Conservation (phyloP, 257 asterid genomes). For the Fraxinus quadrangulata region DNA sequence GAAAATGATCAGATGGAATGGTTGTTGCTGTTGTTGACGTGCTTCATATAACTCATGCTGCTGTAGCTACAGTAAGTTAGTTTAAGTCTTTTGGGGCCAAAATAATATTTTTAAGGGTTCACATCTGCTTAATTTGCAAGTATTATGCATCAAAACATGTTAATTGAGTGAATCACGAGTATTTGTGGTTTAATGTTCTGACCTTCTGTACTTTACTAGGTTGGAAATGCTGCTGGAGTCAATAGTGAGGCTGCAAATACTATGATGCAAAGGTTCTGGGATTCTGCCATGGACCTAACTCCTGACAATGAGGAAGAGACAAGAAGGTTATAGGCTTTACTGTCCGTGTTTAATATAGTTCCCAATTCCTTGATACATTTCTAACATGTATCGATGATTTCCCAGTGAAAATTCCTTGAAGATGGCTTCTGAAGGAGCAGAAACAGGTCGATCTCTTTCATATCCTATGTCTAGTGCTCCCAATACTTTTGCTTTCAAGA, state of each 20-base stretch:
- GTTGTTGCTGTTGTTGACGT: constrained; percentile 88
- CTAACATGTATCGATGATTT: constrained; percentile 32
- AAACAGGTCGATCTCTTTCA: constrained; percentile 59
- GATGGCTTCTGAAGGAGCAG: constrained; percentile 80
- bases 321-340: constrained; percentile 49
- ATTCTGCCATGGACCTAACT: constrained; percentile 82
- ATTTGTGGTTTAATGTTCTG: constrained; percentile 17
- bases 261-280: constrained; percentile 97
- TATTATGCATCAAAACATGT: neutral
- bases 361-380: constrained; percentile 3
- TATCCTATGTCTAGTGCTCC: constrained; percentile 52
- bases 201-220: constrained; percentile 43
- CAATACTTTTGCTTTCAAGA: constrained; percentile 72
- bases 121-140: neutral
- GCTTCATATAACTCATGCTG: constrained; percentile 91
- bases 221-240: constrained; percentile 75
- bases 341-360: neutral
- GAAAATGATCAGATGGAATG: constrained; percentile 61
- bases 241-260: constrained; percentile 65
- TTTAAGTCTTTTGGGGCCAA: constrained; percentile 11
- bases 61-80: constrained; percentile 82
- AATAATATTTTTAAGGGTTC: neutral
- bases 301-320: constrained; percentile 86
- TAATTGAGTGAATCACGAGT: neutral
- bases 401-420: constrained; percentile 76